Conservation (phyloP, 2,329 filamentous ascomycete species). For the Trichoderma hamatum region DNA sequence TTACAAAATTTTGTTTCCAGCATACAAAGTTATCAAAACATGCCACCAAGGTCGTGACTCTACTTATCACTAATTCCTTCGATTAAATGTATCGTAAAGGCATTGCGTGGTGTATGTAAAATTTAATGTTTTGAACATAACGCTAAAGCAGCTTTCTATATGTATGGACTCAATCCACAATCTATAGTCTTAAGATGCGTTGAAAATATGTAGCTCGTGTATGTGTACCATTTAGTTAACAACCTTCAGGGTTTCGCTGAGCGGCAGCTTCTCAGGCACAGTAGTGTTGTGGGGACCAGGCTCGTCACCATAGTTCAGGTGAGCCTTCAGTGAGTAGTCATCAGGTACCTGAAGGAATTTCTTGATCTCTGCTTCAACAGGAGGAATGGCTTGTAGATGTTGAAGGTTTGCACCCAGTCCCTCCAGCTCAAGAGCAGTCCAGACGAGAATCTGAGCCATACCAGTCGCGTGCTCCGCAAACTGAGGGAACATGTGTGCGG, state of each 20-base stretch:
- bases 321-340: slow-evolving; percentile 15
- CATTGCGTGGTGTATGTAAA: neutral
- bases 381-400: slow-evolving; percentile 91
- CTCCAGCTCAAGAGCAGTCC: slow-evolving; percentile 81
- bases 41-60: no score
- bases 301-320: slow-evolving; percentile 19
- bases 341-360: slow-evolving; percentile 4
- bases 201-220: neutral
- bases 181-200: neutral
- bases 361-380: slow-evolving; percentile 62
- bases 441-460: slow-evolving; percentile 77
- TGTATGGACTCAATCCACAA: neutral
- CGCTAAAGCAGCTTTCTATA: neutral
- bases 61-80: neutral
- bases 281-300: neutral
- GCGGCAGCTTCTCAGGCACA: slow-evolving; percentile 17
- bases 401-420: slow-evolving; percentile 87
- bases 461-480: slow-evolving; percentile 78
- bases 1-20: neutral
- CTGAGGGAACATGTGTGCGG: slow-evolving; percentile 75
- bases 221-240: neutral
- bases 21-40: no score
- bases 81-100: neutral
- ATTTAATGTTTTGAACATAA: neutral
- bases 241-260: slow-evolving; percentile 8